Conservation (phyloP, 192 early-diverging fungal species). For the Gigaspora rosea region DNA sequence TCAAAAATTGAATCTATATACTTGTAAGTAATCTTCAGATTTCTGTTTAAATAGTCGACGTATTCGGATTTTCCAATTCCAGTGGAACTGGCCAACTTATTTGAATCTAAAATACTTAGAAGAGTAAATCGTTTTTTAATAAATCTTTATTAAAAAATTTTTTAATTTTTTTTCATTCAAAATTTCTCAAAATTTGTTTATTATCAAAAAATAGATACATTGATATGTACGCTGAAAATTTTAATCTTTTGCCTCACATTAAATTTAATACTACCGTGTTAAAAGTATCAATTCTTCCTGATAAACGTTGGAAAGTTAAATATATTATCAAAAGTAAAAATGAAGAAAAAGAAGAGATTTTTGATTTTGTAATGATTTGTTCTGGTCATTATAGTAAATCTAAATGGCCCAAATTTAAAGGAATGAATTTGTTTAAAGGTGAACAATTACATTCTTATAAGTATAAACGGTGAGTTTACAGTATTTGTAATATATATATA, state of each 20-base stretch:
- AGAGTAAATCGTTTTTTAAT: constrained; percentile 32
- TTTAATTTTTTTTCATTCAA: neutral
- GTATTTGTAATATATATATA: neutral
- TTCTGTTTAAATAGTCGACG: constrained; percentile 13
- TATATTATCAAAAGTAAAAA: too few species aligned
- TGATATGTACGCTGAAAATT: constrained; percentile 52
- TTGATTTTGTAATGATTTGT: too few species aligned
- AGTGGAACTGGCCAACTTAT: constrained; percentile 58
- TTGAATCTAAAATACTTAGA: constrained; percentile 49
- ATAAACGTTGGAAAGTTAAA: too few species aligned
- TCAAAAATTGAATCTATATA: too few species aligned
- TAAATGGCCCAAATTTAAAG: constrained; percentile 53
- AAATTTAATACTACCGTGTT: too few species aligned
- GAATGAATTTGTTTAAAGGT: constrained; percentile 53
- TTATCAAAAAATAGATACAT: constrained; percentile 42
- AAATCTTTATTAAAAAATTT: too few species aligned
- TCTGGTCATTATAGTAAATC: constrained; percentile 52
- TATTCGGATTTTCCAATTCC: constrained; percentile 65
- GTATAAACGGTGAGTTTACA: neutral
- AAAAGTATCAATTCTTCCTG: too few species aligned
- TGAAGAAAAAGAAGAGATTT: too few species aligned
- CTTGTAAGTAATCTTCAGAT: too few species aligned
- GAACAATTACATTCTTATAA: constrained; percentile 42
- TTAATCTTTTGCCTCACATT: neutral
- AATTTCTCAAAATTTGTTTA: neutral